These are phyloP conservation scores for Candida andamanensis DNA, from an alignment of 805 yeast genomes.

Conservation along the genomic window DNA sequence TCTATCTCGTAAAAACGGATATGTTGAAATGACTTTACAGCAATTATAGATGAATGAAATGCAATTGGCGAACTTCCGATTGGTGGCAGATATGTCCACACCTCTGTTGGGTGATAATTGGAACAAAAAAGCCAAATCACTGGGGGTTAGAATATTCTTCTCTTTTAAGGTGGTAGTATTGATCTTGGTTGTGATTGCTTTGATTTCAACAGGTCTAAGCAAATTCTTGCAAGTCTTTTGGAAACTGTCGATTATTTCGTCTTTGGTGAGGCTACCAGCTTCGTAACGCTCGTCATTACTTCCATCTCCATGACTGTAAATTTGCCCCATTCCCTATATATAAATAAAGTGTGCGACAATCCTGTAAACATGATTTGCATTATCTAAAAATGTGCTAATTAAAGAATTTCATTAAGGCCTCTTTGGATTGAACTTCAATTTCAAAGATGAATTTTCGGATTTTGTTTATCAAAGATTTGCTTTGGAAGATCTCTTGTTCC, in stretches of 20 bases:
- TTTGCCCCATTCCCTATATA: constrained; percentile 17
- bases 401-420: constrained; percentile 20
- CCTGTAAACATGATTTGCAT: no score
- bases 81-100: constrained; percentile 3
- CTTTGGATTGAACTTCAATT: constrained; percentile 29
- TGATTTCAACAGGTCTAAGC: constrained; percentile 18
- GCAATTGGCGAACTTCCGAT: constrained; percentile 4
- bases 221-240: constrained; percentile 12
- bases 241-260: constrained; percentile 17
- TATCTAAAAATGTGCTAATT: no score
- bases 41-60: constrained; percentile 33
- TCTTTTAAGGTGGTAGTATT: constrained; percentile 13
- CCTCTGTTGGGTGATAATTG: constrained; percentile 12
- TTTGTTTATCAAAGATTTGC: constrained; percentile 16
- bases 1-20: constrained; percentile 43
- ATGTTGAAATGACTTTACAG: constrained; percentile 39
- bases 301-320: constrained; percentile 2
- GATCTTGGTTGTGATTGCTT: constrained; percentile 12
- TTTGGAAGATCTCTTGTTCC: constrained; percentile 22
- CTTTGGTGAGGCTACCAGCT: constrained; percentile 5
- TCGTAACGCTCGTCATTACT: not conserved
- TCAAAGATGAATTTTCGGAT: constrained; percentile 19
- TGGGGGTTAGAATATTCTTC: constrained; percentile 11
- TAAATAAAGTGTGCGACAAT: no score
- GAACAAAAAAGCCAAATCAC: constrained; percentile 20